A percentile compares a stretch with the other conserved stretches of the same genome.
Conservation (phyloP, 78 protist species). For the Pigoraptor vietnamica region DNA sequence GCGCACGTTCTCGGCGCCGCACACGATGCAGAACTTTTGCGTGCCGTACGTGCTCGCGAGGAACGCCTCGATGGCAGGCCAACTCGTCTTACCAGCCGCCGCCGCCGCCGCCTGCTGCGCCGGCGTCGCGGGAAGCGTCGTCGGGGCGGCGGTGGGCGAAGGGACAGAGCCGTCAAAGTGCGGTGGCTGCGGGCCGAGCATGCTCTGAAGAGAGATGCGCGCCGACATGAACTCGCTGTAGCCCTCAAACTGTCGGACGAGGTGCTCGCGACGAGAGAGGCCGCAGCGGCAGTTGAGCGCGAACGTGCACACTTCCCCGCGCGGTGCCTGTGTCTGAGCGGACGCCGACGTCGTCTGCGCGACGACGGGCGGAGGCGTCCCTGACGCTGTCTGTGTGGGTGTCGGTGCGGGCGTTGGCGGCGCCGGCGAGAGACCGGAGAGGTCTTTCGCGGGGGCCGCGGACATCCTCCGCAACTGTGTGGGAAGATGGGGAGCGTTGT, state of each 20-base stretch:
- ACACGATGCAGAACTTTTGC: background rate
- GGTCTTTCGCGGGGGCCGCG: too few species aligned
- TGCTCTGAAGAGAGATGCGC: background rate
- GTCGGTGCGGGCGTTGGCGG: too few species aligned
- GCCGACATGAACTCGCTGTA: background rate
- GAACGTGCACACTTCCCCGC: background rate
- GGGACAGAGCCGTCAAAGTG: background rate
- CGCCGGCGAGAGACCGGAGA: too few species aligned
- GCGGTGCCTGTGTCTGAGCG: background rate
- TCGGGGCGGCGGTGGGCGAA: background rate
- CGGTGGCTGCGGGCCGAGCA: background rate
- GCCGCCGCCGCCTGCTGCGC: background rate
- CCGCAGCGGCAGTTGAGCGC: background rate
- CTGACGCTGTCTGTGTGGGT: too few species aligned
- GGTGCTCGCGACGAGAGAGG: background rate
- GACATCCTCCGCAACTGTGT: too few species aligned
- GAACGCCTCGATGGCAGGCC: background rate
- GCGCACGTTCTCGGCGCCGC: background rate
- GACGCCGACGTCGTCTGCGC: background rate
- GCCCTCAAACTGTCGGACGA: background rate
- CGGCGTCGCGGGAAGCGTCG: too few species aligned
- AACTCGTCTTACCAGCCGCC: background rate
- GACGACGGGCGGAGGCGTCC: too few species aligned
- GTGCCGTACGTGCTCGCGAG: background rate
- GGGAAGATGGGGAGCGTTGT: too few species aligned